Percentiles rank a stretch among this genome's conserved stretches.
Evolutionary conservation across 2,329 filamentous ascomycete species (phyloP).

Genomic region (Aspergillus floridensis): DNA sequence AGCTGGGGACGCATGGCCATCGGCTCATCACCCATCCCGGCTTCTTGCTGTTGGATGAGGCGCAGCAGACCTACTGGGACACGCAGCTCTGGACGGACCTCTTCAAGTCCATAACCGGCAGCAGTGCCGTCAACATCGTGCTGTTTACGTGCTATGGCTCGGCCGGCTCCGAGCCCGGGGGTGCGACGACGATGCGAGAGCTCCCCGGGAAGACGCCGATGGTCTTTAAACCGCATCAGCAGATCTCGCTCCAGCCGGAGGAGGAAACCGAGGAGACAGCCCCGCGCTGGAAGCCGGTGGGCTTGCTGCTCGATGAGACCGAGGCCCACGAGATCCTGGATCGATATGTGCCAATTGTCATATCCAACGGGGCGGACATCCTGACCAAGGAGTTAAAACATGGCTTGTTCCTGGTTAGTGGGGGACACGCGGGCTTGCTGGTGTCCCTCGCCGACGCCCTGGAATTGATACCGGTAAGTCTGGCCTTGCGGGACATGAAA

Average conservation of each 20-base stretch:
- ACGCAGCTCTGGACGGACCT: constrained; percentile 8
- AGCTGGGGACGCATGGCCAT: constrained; percentile 11
- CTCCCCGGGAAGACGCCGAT: constrained; percentile 1
- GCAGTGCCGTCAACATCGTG: not conserved
- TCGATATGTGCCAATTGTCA: not conserved
- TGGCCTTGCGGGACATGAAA: not conserved
- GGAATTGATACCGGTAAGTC: constrained; percentile 4
- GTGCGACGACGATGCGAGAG: no score
- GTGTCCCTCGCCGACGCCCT: not conserved
- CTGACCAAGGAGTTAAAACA: constrained; percentile 11
- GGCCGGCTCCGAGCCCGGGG: not conserved
- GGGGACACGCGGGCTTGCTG: constrained; percentile 11
- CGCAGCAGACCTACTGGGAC: constrained; percentile 14
- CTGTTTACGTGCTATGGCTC: constrained; percentile 17
- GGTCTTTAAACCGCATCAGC: constrained; percentile 1
- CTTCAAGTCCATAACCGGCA: constrained; percentile 9
- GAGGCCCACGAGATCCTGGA: constrained; percentile 5
- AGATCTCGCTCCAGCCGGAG: constrained; percentile 9
- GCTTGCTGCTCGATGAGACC: constrained; percentile 10
- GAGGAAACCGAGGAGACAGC: not conserved
- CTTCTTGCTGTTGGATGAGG: constrained; percentile 17
- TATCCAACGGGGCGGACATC: not conserved
- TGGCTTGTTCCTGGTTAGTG: constrained; percentile 6
- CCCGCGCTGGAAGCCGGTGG: constrained; percentile 2
- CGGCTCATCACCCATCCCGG: constrained; percentile 4